phyloP scores from a whole-genome alignment of 176 grass and related monocot genomes.

The Typha latifolia region DNA sequence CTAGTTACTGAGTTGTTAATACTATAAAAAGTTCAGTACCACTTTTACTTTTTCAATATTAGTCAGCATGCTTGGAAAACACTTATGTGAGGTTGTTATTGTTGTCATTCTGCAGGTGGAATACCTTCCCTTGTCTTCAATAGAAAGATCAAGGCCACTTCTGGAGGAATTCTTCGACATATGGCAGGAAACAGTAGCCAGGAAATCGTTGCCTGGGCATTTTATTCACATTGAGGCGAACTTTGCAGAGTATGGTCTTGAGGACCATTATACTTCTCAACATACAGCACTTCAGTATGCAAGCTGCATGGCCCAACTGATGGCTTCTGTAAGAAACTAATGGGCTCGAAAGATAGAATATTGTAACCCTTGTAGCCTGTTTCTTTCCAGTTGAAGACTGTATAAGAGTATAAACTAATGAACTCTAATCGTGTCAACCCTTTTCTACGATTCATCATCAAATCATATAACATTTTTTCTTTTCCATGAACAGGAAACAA shows the following conservation, averaged over 20 bases:
- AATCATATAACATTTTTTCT: no score
- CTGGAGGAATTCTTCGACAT: slow-evolving; percentile 89
- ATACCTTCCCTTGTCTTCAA: slow-evolving; percentile 71
- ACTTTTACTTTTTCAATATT: background rate
- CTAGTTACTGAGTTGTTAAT: no score
- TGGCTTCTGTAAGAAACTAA: slow-evolving; percentile 46
- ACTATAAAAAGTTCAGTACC: no score
- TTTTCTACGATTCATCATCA: no score
- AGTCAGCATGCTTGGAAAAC: background rate
- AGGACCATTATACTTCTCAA: slow-evolving; percentile 66
- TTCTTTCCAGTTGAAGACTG: no score
- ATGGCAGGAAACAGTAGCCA: slow-evolving; percentile 63
- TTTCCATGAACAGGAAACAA: no score
- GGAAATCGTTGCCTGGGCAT: slow-evolving; percentile 62
- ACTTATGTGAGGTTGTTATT: slow-evolving; percentile 12
- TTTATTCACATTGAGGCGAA: slow-evolving; percentile 65
- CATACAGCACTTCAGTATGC: slow-evolving; percentile 76
- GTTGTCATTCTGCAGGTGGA: slow-evolving; percentile 58
- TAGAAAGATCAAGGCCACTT: slow-evolving; percentile 64
- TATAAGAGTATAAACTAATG: no score
- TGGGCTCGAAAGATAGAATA: background rate
- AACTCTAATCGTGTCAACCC: no score
- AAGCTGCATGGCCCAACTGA: slow-evolving; percentile 59
- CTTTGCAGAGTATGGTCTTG: slow-evolving; percentile 65
- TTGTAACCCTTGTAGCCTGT: no score